Evolutionary conservation across 2,329 filamentous ascomycete species (phyloP).

Genomic region (Ophiocordyceps sinensis): DNA sequence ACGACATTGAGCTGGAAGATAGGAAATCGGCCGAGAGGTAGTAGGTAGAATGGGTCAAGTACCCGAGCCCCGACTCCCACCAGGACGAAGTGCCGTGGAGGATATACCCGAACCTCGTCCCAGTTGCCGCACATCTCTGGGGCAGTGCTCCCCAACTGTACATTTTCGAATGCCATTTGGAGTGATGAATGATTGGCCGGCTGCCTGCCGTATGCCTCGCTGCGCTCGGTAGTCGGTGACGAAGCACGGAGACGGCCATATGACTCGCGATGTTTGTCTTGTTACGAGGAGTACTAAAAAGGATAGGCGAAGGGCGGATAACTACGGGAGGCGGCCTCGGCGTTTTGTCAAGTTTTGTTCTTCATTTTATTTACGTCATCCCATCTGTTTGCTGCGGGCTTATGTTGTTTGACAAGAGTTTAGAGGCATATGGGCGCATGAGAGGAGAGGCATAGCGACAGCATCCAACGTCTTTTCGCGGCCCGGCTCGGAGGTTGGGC

Average conservation of each 20-base stretch:
- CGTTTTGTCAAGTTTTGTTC: conserved; percentile 1
- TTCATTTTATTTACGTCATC: background rate
- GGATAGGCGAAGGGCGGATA: conserved; percentile 1
- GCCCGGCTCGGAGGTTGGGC: conserved; percentile 1
- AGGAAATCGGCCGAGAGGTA: conserved; percentile 26
- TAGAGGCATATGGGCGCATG: background rate
- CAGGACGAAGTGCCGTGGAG: conserved; percentile 3
- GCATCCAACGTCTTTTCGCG: background rate
- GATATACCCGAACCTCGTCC: background rate
- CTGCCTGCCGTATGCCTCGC: too few species aligned
- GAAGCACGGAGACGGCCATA: conserved; percentile 1
- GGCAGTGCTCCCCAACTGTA: conserved; percentile 1
- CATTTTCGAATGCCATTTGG: conserved; percentile 3
- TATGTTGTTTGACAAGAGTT: background rate
- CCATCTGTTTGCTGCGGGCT: background rate
- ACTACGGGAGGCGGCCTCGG: background rate
- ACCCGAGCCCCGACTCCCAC: background rate
- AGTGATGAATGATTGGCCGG: background rate
- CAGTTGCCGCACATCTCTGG: background rate
- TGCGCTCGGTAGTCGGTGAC: background rate
- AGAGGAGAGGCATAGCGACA: background rate
- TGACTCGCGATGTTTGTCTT: conserved; percentile 2
- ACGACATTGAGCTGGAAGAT: conserved; percentile 35
- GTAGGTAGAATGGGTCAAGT: conserved; percentile 1
- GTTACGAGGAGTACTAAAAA: conserved; percentile 3